These are phyloP conservation scores for Fonsecaea multimorphosa DNA, from an alignment of 2,329 filamentous ascomycete genomes.

Conservation along the genomic window DNA sequence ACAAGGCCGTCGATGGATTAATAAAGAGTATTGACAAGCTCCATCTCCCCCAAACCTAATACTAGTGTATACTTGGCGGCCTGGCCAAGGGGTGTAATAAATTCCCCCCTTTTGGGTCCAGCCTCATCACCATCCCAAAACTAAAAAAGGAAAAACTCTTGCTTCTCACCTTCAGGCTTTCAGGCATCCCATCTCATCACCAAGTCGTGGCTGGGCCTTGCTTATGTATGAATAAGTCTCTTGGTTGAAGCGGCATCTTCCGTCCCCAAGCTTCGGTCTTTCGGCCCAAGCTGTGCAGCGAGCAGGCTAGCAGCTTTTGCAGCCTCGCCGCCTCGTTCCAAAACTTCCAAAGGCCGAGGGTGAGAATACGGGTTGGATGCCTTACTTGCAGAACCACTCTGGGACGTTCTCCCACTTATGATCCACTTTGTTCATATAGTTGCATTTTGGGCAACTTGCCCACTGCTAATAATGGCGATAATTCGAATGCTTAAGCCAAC, in stretches of 20 bases:
- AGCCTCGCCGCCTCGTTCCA: not conserved
- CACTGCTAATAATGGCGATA: not conserved
- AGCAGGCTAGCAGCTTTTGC: no score
- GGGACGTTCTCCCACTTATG: no score
- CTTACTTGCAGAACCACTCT: no score
- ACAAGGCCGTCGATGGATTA: not conserved
- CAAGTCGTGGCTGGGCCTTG: not conserved
- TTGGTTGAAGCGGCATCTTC: no score
- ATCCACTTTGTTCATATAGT: not conserved
- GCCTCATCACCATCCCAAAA: not conserved
- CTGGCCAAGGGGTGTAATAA: not conserved
- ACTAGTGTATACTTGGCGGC: not conserved
- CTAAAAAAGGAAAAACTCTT: not conserved
- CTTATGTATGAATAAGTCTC: not conserved
- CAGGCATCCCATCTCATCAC: not conserved
- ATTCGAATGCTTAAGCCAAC: not conserved
- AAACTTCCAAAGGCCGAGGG: not conserved
- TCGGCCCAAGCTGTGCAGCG: not conserved
- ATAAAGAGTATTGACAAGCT: no score
- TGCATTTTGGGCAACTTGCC: not conserved
- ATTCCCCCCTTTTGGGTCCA: not conserved
- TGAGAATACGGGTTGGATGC: not conserved
- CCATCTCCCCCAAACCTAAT: not conserved
- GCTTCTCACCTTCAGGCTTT: not conserved
- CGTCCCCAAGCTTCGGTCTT: not conserved